A percentile compares a stretch with the other conserved stretches of the same genome.
These are phyloP conservation scores for Corylus avellana DNA, from an alignment of 306 rosid genomes.

Conservation along the genomic window DNA sequence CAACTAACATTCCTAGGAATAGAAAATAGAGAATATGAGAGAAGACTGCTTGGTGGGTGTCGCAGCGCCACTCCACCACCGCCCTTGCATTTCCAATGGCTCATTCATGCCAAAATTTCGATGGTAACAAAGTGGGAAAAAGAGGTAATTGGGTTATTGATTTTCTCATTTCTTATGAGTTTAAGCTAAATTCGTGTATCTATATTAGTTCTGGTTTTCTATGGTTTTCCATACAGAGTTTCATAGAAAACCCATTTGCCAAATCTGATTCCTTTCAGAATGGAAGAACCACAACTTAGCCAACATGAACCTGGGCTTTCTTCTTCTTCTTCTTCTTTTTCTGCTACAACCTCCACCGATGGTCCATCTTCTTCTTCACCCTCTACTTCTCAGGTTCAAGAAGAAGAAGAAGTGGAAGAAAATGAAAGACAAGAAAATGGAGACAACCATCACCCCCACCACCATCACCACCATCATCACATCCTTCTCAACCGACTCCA, in stretches of 20 bases:
- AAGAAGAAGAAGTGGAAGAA: slow-evolving; percentile 32
- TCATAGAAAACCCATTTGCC: neutral
- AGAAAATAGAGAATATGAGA: neutral
- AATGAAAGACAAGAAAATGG: slow-evolving; percentile 11
- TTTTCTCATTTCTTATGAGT: neutral
- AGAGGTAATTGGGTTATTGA: neutral
- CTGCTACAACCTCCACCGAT: neutral
- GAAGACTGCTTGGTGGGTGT: slow-evolving; percentile 31
- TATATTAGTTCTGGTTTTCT: neutral
- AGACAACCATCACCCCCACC: neutral
- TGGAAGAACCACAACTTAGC: slow-evolving; percentile 35
- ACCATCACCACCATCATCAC: neutral
- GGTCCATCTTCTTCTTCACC: slow-evolving; percentile 23
- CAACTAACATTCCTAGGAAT: slow-evolving; percentile 31
- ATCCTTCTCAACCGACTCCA: slow-evolving; percentile 2
- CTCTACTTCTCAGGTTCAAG: slow-evolving; percentile 33
- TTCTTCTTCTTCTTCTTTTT: slow-evolving; percentile 7
- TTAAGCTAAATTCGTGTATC: neutral
- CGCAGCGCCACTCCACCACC: slow-evolving; percentile 3
- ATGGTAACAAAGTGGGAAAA: neutral
- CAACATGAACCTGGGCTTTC: slow-evolving; percentile 22
- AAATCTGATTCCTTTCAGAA: slow-evolving; percentile 8
- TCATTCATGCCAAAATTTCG: neutral
- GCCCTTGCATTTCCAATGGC: slow-evolving; percentile 22
- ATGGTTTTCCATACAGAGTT: neutral